A percentile compares a stretch with the other conserved stretches of the same genome.
Evolutionary conservation across 1,284 basidiomycete species (phyloP).

Genomic region (Phylloboletellus chloephorus): DNA sequence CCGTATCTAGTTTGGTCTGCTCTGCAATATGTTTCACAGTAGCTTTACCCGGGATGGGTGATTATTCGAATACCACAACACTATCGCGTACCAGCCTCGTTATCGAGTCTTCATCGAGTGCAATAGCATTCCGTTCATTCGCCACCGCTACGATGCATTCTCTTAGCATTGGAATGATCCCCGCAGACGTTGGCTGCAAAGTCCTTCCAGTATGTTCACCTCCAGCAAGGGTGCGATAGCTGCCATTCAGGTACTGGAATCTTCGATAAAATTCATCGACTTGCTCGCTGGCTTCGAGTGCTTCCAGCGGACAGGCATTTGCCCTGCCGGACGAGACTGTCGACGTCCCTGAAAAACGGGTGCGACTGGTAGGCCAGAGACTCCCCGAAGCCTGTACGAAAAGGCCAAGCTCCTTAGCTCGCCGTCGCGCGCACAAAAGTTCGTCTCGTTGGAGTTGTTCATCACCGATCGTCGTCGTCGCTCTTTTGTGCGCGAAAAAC

Average conservation of each 20-base stretch:
- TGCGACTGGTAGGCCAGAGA: constrained; percentile 70
- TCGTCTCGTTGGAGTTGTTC: constrained; percentile 99
- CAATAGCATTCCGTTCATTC: constrained; percentile 46
- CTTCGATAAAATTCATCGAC: constrained; percentile 83
- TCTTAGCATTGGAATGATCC: constrained; percentile 90
- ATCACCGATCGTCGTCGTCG: constrained; percentile 95
- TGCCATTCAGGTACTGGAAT: constrained; percentile 79
- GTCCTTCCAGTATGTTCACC: constrained; percentile 71
- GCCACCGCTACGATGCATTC: constrained; percentile 51
- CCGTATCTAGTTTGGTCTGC: no score
- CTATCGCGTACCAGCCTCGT: no score
- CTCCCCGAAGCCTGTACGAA: neutral
- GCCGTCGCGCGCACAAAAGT: constrained; percentile 89
- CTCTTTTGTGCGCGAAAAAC: constrained; percentile 89
- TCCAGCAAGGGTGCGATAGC: constrained; percentile 69
- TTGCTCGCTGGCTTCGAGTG: constrained; percentile 93
- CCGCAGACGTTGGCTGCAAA: constrained; percentile 92
- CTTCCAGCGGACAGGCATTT: constrained; percentile 80
- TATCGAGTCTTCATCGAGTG: neutral
- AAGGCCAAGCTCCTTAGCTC: constrained; percentile 47
- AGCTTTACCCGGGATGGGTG: no score
- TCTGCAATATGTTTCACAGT: no score
- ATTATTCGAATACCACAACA: no score
- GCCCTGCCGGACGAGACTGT: constrained; percentile 92
- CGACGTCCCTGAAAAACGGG: constrained; percentile 70